phyloP scores from a whole-genome alignment of 345 rosid genomes.

The Firmiana major region DNA sequence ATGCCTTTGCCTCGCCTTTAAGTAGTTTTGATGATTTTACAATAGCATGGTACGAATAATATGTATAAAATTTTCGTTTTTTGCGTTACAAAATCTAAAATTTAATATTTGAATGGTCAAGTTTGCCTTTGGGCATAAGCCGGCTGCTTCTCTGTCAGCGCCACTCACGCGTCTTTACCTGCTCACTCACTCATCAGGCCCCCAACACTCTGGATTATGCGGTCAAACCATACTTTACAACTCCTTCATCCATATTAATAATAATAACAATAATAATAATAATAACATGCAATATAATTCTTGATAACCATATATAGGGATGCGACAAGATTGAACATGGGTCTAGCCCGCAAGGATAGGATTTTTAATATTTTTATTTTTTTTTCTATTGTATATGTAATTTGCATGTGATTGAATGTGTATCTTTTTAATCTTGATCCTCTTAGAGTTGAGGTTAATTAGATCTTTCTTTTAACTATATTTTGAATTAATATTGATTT shows the following conservation, averaged over 20 bases:
- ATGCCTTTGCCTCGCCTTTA: slow-evolving; percentile 3
- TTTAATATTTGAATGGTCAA: no score
- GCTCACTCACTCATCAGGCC: neutral
- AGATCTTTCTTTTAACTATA: no score
- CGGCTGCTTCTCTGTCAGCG: slow-evolving; percentile 66
- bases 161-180: slow-evolving; percentile 45
- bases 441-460: neutral
- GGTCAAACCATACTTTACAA: slow-evolving; percentile 14
- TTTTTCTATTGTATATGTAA: neutral
- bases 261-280: no score
- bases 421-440: neutral
- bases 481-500: no score
- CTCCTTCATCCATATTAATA: no score
- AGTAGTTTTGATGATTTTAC: no score
- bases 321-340: slow-evolving; percentile 4
- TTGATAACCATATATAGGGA: neutral
- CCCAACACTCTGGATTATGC: slow-evolving; percentile 22
- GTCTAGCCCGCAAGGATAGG: neutral
- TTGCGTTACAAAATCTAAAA: no score
- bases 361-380: neutral
- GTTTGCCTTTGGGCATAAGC: no score
- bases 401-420: neutral
- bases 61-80: no score
- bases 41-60: no score
- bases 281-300: no score